Percentiles rank a stretch among this genome's conserved stretches.
phyloP scores from a whole-genome alignment of 1,139 yeast genomes.

The Lodderomyces pseudojiufengensis region DNA sequence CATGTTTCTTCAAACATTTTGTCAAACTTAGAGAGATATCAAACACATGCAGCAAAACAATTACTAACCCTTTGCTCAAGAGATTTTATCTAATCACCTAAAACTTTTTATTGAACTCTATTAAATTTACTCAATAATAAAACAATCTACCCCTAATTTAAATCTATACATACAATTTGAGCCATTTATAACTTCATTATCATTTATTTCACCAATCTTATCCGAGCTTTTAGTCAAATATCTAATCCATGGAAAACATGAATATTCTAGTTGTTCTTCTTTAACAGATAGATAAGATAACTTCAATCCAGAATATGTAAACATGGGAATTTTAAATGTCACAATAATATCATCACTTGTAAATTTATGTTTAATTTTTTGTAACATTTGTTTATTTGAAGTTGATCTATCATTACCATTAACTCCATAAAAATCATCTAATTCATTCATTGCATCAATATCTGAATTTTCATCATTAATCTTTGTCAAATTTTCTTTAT shows the following conservation, averaged over 20 bases:
- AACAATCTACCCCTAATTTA: conserved; percentile 25
- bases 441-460: conserved; percentile 23
- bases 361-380: conserved; percentile 8
- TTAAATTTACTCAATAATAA: conserved; percentile 8
- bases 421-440: conserved; percentile 43
- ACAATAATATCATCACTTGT: conserved; percentile 27
- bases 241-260: conserved; percentile 48
- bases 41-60: too few species aligned
- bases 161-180: conserved; percentile 26
- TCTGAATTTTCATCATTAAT: conserved; percentile 11
- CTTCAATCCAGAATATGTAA: conserved; percentile 42
- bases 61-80: too few species aligned
- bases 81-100: too few species aligned
- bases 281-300: conserved; percentile 40
- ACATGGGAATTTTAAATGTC: conserved; percentile 38
- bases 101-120: too few species aligned
- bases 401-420: conserved; percentile 25
- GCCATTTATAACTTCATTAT: conserved; percentile 5
- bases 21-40: too few species aligned
- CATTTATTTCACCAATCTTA: conserved; percentile 2
- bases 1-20: too few species aligned
- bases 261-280: conserved; percentile 40
- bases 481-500: background rate
- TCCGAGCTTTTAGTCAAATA: conserved; percentile 31
- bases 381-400: conserved; percentile 18